A percentile compares a stretch with the other conserved stretches of the same genome.
These are phyloP conservation scores for Trebouxiophyceae sp. DNA, from an alignment of 163 green algal genomes.

Conservation along the genomic window DNA sequence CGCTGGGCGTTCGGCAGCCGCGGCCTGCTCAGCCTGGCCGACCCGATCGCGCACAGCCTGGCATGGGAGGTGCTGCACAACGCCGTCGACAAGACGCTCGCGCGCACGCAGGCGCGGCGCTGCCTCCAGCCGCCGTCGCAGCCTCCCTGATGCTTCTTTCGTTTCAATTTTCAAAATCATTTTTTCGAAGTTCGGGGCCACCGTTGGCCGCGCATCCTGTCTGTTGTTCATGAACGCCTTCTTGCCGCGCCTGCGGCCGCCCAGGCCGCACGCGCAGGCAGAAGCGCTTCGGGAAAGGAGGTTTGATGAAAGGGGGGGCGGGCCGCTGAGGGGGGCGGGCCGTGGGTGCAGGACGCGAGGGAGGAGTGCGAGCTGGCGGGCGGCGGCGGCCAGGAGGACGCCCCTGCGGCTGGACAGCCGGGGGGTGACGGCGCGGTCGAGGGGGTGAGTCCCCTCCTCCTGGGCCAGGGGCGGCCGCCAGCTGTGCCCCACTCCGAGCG, in stretches of 20 bases:
- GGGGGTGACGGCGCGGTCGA: too few species aligned
- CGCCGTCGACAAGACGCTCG: constrained; percentile 41
- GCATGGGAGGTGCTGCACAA: constrained; percentile 54
- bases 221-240: background rate
- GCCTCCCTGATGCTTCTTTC: too few species aligned
- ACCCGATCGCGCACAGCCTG: constrained; percentile 17
- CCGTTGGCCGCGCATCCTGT: background rate
- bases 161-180: background rate
- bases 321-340: too few species aligned
- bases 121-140: background rate
- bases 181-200: background rate
- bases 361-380: too few species aligned
- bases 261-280: background rate
- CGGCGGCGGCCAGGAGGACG: too few species aligned
- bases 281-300: too few species aligned
- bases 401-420: too few species aligned
- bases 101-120: constrained; percentile 23
- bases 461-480: background rate
- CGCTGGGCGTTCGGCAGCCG: constrained; percentile 28
- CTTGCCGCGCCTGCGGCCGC: background rate
- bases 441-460: background rate
- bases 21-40: constrained; percentile 14
- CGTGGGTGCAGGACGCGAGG: too few species aligned
- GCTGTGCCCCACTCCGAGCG: too few species aligned
- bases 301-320: too few species aligned